Evolutionary conservation across 2,329 filamentous ascomycete genomes (phyloP).

Genomic region (Bertia moriformis): DNA sequence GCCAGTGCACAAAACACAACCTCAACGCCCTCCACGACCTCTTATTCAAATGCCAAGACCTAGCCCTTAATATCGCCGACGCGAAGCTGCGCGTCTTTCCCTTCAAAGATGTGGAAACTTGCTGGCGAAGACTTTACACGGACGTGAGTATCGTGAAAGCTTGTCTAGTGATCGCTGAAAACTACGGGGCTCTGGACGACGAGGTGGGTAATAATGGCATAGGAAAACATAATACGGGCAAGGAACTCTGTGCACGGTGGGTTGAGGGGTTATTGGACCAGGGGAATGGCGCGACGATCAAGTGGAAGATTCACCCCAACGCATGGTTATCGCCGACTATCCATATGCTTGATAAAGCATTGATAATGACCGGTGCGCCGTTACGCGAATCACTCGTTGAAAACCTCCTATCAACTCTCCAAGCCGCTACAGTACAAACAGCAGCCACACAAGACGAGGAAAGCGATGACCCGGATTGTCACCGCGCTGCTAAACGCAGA

Average conservation of each 20-base stretch:
- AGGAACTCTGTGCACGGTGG: no score
- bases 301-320: not conserved
- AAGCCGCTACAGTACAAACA: not conserved
- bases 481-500: not conserved
- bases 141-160: constrained; percentile 36
- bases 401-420: not conserved
- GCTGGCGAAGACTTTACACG: constrained; percentile 41
- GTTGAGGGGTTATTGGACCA: no score
- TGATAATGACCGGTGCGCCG: constrained; percentile 40
- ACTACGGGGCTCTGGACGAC: not conserved
- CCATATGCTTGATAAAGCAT: constrained; percentile 37
- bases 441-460: not conserved
- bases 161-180: constrained; percentile 11
- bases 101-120: constrained; percentile 35
- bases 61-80: constrained; percentile 30
- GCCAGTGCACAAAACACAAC: constrained; percentile 15
- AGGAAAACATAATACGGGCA: no score
- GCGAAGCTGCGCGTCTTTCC: constrained; percentile 37
- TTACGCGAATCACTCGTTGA: constrained; percentile 15
- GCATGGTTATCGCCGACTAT: constrained; percentile 19
- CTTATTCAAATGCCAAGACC: constrained; percentile 17
- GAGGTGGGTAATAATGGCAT: not conserved
- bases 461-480: not conserved
- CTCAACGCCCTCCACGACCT: constrained; percentile 7
- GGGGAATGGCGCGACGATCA: not conserved